Evolutionary conservation across 2,329 filamentous ascomycete genomes (phyloP).

Genomic region (Fusarium sp.): DNA sequence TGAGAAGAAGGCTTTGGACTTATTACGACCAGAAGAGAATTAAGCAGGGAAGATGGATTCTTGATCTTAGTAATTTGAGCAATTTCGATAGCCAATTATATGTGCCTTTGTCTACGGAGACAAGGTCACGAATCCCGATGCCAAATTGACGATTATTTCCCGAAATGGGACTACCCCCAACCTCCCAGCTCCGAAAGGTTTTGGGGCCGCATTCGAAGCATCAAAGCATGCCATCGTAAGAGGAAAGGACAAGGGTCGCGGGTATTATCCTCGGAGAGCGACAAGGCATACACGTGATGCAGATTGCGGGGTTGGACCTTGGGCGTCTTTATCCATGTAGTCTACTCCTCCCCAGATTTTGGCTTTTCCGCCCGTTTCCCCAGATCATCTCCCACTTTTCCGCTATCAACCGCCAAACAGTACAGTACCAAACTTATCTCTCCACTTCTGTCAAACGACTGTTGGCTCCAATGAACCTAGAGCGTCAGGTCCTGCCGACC

Average conservation of each 20-base stretch:
- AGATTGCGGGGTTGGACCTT: constrained; percentile 8
- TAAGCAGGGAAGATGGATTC: not conserved
- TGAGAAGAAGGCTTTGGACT: constrained; percentile 6
- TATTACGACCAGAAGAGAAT: not conserved
- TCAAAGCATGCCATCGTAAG: too few relatives aligned
- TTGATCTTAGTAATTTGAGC: too few relatives aligned
- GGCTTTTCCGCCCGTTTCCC: constrained; percentile 15
- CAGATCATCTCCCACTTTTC: constrained; percentile 15
- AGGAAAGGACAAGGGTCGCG: not conserved
- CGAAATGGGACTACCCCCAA: not conserved
- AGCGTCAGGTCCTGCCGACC: constrained; percentile 20
- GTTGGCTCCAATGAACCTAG: constrained; percentile 22
- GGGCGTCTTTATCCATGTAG: constrained; percentile 14
- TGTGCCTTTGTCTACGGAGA: not conserved
- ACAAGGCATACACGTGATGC: constrained; percentile 12
- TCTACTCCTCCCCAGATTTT: constrained; percentile 6
- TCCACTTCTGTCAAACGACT: not conserved
- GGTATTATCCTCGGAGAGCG: not conserved
- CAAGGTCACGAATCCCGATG: not conserved
- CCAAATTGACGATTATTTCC: not conserved
- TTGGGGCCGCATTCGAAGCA: not conserved
- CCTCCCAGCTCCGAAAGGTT: not conserved
- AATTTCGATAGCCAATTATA: not conserved
- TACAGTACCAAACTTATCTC: constrained; percentile 1
- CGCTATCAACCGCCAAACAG: not conserved